phyloP scores from a whole-genome alignment of 352 stramenopile genomes.

The Globisporangium spiculum region DNA sequence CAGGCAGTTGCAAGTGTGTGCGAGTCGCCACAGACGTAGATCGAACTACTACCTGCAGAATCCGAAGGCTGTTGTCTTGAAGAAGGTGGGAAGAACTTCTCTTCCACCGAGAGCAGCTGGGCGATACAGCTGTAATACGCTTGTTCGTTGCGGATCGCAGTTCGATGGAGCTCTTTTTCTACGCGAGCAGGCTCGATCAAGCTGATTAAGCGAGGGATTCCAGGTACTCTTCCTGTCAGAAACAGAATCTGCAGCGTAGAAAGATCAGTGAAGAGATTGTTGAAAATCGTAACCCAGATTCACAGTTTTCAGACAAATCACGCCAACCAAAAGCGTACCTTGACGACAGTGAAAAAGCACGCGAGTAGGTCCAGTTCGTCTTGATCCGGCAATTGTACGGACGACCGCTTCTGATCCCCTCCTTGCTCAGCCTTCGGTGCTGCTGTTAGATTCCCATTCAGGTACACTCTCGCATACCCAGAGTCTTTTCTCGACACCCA shows the following conservation, averaged over 20 bases:
- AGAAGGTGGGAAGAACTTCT: conserved; percentile 12
- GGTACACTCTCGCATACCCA: conserved; percentile 25
- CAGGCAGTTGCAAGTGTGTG: conserved; percentile 90
- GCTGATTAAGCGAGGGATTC: conserved; percentile 48
- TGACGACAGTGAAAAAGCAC: conserved; percentile 79
- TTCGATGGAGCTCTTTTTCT: conserved; percentile 67
- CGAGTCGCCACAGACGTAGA: conserved; percentile 89
- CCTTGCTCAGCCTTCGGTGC: not conserved
- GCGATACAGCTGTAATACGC: conserved; percentile 88
- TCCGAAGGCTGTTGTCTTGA: conserved; percentile 2
- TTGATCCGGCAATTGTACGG: conserved; percentile 19
- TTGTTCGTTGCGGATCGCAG: conserved; percentile 81
- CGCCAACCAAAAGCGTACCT: conserved; percentile 18
- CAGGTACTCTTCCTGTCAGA: conserved; percentile 47
- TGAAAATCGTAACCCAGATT: no score
- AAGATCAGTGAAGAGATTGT: not conserved
- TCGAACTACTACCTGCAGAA: conserved; percentile 22
- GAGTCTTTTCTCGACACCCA: conserved; percentile 20
- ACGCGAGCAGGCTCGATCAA: conserved; percentile 66
- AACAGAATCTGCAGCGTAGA: conserved; percentile 55
- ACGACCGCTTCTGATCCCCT: not conserved
- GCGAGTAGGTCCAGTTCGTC: conserved; percentile 77
- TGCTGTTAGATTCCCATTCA: not conserved
- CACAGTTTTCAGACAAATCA: no score
- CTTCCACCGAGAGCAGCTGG: conserved; percentile 65